Evolutionary conservation across 1,284 basidiomycete species (phyloP).

Genomic region (Ceratobasidium sp.): DNA sequence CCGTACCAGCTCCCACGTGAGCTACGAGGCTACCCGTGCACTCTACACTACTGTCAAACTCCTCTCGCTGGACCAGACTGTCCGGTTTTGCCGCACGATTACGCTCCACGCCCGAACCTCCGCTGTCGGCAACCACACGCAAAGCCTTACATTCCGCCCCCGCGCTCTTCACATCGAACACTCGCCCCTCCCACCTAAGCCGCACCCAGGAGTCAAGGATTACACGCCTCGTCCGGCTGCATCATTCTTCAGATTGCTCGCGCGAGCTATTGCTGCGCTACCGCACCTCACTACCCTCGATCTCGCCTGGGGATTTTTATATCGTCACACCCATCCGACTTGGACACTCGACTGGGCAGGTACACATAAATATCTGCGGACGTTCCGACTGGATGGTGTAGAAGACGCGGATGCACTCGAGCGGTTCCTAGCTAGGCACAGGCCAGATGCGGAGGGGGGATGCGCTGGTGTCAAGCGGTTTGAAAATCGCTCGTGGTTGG

Average conservation of each 20-base stretch:
- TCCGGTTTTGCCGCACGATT: conserved; percentile 36
- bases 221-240: conserved; percentile 37
- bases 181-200: conserved; percentile 21
- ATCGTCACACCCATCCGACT: conserved; percentile 42
- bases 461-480: conserved; percentile 22
- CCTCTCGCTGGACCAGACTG: conserved; percentile 26
- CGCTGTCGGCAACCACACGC: conserved; percentile 9
- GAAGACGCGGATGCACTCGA: conserved; percentile 39
- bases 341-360: conserved; percentile 37
- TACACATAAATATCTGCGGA: conserved; percentile 24
- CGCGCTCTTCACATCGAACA: conserved; percentile 32
- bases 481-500: conserved; percentile 41
- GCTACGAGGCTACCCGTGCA: conserved; percentile 36
- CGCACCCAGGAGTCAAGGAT: conserved; percentile 11
- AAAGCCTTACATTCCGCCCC: conserved; percentile 36
- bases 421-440: conserved; percentile 37
- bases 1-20: conserved; percentile 16
- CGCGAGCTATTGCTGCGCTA: conserved; percentile 27
- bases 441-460: conserved; percentile 19
- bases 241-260: conserved; percentile 34
- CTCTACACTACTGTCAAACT: conserved; percentile 38
- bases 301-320: conserved; percentile 42
- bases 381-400: conserved; percentile 33
- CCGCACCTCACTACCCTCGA: conserved; percentile 42
- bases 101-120: conserved; percentile 8